Evolutionary conservation across 306 rosid species (phyloP), one percentile per base, ranked within the genome.

Genomic region (Glycine latifolia): DNA sequence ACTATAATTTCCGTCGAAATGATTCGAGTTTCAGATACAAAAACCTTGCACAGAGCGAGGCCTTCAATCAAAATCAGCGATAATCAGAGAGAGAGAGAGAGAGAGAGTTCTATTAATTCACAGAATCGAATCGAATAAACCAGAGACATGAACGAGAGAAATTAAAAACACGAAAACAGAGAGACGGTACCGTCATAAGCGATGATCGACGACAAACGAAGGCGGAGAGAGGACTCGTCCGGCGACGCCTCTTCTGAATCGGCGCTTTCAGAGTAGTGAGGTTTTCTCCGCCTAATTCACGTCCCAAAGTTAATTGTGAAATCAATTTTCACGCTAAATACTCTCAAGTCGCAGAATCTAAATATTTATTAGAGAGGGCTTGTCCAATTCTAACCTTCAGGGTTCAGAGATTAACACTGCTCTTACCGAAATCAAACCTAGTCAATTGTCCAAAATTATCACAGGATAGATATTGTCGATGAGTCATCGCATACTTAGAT

Each of bases 221-320:
- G 54, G 55, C 33, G 73, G 55, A 68, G 10, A 10, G 41, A 46
- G 56, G 39, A 68, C 15, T 68, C 74, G 74, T 16, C 74, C 55
- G 16, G 39, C 4, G 56, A 47, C 10, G 56, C 9, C 56, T 46
- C 55, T 55, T 46, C 74, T 56, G 3, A 44, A 47, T 16, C 72
- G n/a, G n/a, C 15, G 4, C 4, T 63, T 41, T 9, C 2, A 67
- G 50, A 61, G 67, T 4, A 14, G 3, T 44, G 73, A 67, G 37
- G 1, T 15, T 7, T 44, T 15, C 8, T 67, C 7, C 1, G 14
- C 53, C 35, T 2, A 67, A 43, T 41, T 67, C 50, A 39, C 11
- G 3, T 4, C 49, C 14, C 46, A 41, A 41, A 41, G 44, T 65
- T 37, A 37, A 65, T 65, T 13, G 48, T 1, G 20, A 33, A 35